Percentiles rank a stretch among this genome's conserved stretches.
These are phyloP conservation scores for Trichoderma pleuroti DNA, from an alignment of 2,329 filamentous ascomycete genomes.

Conservation along the genomic window DNA sequence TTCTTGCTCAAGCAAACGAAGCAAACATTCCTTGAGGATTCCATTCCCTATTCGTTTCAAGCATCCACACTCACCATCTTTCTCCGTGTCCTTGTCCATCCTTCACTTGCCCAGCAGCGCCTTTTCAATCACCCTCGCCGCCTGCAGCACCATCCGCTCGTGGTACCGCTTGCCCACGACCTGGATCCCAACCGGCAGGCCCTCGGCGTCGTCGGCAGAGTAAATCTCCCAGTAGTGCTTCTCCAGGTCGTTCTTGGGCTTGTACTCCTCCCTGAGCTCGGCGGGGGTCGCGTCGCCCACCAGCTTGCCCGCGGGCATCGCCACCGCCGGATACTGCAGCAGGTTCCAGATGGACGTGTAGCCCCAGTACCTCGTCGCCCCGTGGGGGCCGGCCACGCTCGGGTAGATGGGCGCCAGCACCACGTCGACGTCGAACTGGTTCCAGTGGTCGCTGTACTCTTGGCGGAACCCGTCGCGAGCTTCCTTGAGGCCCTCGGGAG, in stretches of 20 bases:
- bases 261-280: conserved; percentile 3
- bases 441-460: conserved; percentile 68
- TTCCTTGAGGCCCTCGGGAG: conserved; percentile 91
- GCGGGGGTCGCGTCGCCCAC: background rate
- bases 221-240: conserved; percentile 14
- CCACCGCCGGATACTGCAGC: conserved; percentile 13
- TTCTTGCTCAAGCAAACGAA: background rate
- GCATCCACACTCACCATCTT: background rate
- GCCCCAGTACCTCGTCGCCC: conserved; percentile 11
- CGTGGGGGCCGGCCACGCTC: conserved; percentile 7
- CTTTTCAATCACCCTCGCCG: conserved; percentile 1
- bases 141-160: conserved; percentile 12
- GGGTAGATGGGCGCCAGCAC: background rate
- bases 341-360: conserved; percentile 18
- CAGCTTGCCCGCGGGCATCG: background rate
- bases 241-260: conserved; percentile 13
- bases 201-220: background rate
- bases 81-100: too few species aligned
- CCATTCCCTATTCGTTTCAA: background rate
- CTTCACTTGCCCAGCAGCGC: background rate
- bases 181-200: background rate
- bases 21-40: background rate
- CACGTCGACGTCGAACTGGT: background rate
- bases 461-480: conserved; percentile 77
- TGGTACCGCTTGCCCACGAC: conserved; percentile 7